A percentile compares a stretch with the other conserved stretches of the same genome.
Conservation (phyloP, 2,329 filamentous ascomycete genomes). For the Xylaria sp. region DNA sequence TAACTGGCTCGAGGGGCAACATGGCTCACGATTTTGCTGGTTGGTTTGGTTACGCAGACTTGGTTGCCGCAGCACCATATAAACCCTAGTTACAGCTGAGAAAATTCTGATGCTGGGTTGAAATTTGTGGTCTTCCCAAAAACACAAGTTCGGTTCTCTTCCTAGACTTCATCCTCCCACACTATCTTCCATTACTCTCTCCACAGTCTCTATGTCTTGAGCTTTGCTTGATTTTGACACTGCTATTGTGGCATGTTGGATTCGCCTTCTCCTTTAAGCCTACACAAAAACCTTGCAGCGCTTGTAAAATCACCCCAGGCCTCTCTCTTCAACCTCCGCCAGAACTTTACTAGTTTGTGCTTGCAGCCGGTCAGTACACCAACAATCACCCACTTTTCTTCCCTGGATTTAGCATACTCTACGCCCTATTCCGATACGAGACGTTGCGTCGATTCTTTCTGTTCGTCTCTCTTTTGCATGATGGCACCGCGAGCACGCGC, state of each 20-base stretch:
- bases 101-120: constrained; percentile 12
- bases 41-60: neutral
- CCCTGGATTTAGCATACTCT: neutral
- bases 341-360: neutral
- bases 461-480: neutral
- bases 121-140: constrained; percentile 2
- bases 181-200: neutral
- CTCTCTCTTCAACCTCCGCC: neutral
- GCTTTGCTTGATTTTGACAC: constrained; percentile 1
- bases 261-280: neutral
- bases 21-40: constrained; percentile 12
- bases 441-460: neutral
- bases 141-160: constrained; percentile 3
- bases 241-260: neutral
- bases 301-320: neutral
- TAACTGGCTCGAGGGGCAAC: neutral
- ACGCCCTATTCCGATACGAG: neutral
- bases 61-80: constrained; percentile 6
- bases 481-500: constrained; percentile 7
- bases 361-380: neutral
- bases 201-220: constrained; percentile 1
- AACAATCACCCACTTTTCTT: neutral
- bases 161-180: constrained; percentile 6
- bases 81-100: constrained; percentile 4
- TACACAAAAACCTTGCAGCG: neutral